Evolutionary conservation across 192 early-diverging fungal species (phyloP).

Genomic region (Coemansia aciculifera): DNA sequence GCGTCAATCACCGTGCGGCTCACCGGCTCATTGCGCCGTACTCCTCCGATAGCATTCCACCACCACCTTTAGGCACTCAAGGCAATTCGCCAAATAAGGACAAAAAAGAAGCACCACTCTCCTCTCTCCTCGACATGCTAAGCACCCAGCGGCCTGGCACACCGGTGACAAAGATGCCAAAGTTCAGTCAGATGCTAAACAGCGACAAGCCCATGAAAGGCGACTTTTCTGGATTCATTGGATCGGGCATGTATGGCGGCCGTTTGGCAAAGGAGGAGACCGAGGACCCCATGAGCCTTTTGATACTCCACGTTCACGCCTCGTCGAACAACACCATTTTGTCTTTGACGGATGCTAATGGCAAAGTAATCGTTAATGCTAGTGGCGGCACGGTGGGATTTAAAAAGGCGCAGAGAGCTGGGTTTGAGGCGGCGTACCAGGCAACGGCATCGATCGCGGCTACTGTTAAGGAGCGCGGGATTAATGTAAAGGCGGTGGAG

Average conservation of each 20-base stretch:
- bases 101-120: constrained; percentile 2
- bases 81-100: neutral
- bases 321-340: constrained; percentile 87
- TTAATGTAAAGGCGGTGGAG: constrained; percentile 67
- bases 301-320: constrained; percentile 52
- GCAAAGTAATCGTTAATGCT: constrained; percentile 68
- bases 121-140: constrained; percentile 21
- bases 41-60: neutral
- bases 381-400: constrained; percentile 85
- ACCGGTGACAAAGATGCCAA: neutral
- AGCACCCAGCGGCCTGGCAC: neutral
- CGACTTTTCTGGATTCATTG: constrained; percentile 19
- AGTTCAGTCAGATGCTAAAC: neutral
- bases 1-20: neutral
- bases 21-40: neutral
- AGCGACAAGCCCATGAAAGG: constrained; percentile 10
- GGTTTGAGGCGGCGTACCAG: constrained; percentile 91
- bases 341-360: constrained; percentile 72
- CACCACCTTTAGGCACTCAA: neutral
- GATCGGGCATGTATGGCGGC: constrained; percentile 14
- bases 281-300: constrained; percentile 32
- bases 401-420: constrained; percentile 84
- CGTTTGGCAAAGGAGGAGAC: neutral
- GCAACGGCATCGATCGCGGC: constrained; percentile 73
- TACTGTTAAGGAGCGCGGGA: constrained; percentile 65